Conservation (phyloP, 352 stramenopile genomes). For the Stramenopiles sp. region DNA sequence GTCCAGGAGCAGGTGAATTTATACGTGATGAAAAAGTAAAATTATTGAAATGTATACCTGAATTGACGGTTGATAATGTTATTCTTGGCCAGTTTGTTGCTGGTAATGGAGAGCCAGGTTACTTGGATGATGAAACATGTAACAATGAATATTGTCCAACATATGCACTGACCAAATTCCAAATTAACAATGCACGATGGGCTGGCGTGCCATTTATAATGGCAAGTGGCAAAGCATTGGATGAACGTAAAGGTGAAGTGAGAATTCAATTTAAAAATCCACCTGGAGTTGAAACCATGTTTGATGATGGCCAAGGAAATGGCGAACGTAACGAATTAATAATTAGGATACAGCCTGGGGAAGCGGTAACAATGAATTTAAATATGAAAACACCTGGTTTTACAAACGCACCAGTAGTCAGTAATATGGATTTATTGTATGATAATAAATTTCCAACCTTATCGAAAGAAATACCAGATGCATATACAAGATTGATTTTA, state of each 20-base stretch:
- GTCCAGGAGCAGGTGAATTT: conserved; percentile 63
- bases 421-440: conserved; percentile 89
- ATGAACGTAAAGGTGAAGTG: conserved; percentile 90
- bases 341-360: conserved; percentile 82
- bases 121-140: conserved; percentile 84
- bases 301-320: too few species aligned
- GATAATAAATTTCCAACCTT: conserved; percentile 22
- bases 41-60: conserved; percentile 81
- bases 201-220: conserved; percentile 95
- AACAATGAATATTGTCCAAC: conserved; percentile 64
- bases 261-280: conserved; percentile 86
- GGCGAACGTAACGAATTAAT: conserved; percentile 87
- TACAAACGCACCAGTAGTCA: conserved; percentile 62
- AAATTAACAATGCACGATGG: conserved; percentile 83
- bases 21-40: conserved; percentile 94
- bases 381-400: conserved; percentile 38
- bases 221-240: conserved; percentile 90
- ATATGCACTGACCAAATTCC: conserved; percentile 21
- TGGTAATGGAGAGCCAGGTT: conserved; percentile 49
- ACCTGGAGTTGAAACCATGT: conserved; percentile 61
- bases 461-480: conserved; percentile 52
- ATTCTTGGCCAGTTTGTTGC: conserved; percentile 89
- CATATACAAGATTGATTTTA: conserved; percentile 90
- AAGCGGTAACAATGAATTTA: conserved; percentile 83
- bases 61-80: conserved; percentile 72